These are phyloP conservation scores for Dalbergia oliveri DNA, from an alignment of 306 rosid species.

Conservation along the genomic window DNA sequence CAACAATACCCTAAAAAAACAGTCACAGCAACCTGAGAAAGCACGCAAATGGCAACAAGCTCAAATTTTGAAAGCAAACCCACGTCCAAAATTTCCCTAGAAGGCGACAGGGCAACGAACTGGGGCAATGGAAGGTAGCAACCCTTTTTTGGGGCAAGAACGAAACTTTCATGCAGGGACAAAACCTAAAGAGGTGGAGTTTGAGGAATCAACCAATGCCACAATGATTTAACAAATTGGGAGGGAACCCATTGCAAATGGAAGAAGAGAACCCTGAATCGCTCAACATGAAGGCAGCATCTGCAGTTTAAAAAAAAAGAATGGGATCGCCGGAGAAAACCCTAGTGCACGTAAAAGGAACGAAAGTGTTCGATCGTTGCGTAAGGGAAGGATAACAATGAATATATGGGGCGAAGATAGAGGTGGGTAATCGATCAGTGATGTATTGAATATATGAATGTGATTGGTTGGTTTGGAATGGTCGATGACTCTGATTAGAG, in stretches of 20 bases:
- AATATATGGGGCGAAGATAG: neutral
- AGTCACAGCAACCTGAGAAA: slow-evolving; percentile 32
- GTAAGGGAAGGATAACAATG: neutral
- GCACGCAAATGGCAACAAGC: slow-evolving; percentile 8
- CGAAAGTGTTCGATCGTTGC: neutral
- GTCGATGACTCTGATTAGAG: neutral
- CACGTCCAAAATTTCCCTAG: slow-evolving; percentile 16
- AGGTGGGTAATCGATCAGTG: no score
- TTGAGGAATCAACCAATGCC: slow-evolving; percentile 52
- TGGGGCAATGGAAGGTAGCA: slow-evolving; percentile 12
- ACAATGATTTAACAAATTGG: slow-evolving; percentile 45
- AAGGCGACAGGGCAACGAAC: slow-evolving; percentile 36
- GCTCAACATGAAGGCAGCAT: slow-evolving; percentile 52
- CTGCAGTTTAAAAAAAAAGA: neutral
- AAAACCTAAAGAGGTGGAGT: neutral
- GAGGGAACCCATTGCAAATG: slow-evolving; percentile 36
- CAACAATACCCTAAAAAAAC: slow-evolving; percentile 48
- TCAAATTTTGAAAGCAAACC: slow-evolving; percentile 35
- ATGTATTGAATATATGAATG: neutral
- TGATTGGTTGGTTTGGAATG: neutral
- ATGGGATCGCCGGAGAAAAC: slow-evolving; percentile 1
- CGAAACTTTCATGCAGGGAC: slow-evolving; percentile 27
- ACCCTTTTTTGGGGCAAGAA: slow-evolving; percentile 3
- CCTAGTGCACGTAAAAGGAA: slow-evolving; percentile 25
- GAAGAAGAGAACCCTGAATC: slow-evolving; percentile 34